Evolutionary conservation across 2,329 filamentous ascomycete genomes (phyloP), one percentile per base, ranked within the genome.

Genomic region (Penicillium italicum): DNA sequence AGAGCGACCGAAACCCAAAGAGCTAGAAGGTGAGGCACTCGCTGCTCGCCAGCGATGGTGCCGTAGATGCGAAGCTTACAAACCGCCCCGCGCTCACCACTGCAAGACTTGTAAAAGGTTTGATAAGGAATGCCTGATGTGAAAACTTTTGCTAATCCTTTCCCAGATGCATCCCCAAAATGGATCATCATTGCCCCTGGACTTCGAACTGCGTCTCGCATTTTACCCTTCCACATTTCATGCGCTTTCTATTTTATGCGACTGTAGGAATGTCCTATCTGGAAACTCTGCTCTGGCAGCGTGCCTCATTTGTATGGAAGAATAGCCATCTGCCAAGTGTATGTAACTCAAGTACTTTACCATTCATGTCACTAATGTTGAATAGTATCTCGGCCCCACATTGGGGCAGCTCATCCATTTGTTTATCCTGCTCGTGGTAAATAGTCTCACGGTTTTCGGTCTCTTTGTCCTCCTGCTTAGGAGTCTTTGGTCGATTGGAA

Each of bases 151-250:
- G 45, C 59, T 66, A 18, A 66, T 47, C 11, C n/a, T 18, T 12
- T 14, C 26, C 16, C 47, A 84, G 82, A 72, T 85, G 83, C 62
- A 80, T 86, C 47, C 82, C 82, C 0, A 85, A 85, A 69, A 85
- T 85, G 83, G 83, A 86, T 67, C 83, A 86, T 66, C 85, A 87
- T 67, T 87, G 85, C 66, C 83, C 84, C 7, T 87, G 85, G 85
- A 86, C 84, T 24, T 76, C 74, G 33, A 87, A 87, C 64, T 87
- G 85, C 64, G 83, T 87, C 50, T 87, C 84, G 40, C 80, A 87
- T 69, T 81, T 81, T 61, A 86, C 84, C 0, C 82, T 85, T 57
- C 85, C 85, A 1, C 85, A 87, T 66, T 87, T 87, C 67, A 70
- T 86, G 16, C 83, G 85, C 22, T 86, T 87, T 66, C 70, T 87